Evolutionary conservation across 2,329 filamentous ascomycete genomes (phyloP).

Genomic region (Leptosphaerulina australis): DNA sequence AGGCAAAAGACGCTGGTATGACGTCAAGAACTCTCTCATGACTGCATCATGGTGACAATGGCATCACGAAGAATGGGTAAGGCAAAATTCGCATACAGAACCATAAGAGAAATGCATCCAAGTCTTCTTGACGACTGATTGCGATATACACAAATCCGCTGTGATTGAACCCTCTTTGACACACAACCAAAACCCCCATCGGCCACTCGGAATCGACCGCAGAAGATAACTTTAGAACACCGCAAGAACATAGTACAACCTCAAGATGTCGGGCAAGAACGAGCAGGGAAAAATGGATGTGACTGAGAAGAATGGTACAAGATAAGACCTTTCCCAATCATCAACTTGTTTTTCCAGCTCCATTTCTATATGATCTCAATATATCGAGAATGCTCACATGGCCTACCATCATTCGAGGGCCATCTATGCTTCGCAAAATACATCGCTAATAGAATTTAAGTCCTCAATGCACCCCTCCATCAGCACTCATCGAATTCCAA

Average conservation of each 20-base stretch:
- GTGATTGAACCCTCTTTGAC: background rate
- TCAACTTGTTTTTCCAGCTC: background rate
- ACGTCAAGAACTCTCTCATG: conserved; percentile 17
- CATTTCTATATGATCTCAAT: too few relatives aligned
- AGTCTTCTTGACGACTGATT: background rate
- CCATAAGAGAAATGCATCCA: conserved; percentile 1
- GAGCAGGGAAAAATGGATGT: conserved; percentile 32
- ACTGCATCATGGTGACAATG: conserved; percentile 17
- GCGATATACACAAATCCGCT: background rate
- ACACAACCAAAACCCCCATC: background rate
- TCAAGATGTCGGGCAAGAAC: conserved; percentile 18
- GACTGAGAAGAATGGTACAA: conserved; percentile 36
- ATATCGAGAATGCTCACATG: too few relatives aligned
- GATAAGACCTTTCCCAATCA: background rate
- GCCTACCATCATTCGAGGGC: too few relatives aligned
- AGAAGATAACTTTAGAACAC: too few relatives aligned
- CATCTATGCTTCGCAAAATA: background rate
- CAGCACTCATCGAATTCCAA: conserved; percentile 23
- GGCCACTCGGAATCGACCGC: background rate
- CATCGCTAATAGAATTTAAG: conserved; percentile 12
- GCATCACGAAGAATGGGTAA: conserved; percentile 12
- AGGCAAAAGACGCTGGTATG: conserved; percentile 9
- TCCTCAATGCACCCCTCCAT: conserved; percentile 34
- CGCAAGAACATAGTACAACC: conserved; percentile 10
- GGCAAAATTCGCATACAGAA: conserved; percentile 1